Base-by-base conservation (phyloP, 495 filamentous ascomycete species). In the Lasiosphaeria miniovina region DNA sequence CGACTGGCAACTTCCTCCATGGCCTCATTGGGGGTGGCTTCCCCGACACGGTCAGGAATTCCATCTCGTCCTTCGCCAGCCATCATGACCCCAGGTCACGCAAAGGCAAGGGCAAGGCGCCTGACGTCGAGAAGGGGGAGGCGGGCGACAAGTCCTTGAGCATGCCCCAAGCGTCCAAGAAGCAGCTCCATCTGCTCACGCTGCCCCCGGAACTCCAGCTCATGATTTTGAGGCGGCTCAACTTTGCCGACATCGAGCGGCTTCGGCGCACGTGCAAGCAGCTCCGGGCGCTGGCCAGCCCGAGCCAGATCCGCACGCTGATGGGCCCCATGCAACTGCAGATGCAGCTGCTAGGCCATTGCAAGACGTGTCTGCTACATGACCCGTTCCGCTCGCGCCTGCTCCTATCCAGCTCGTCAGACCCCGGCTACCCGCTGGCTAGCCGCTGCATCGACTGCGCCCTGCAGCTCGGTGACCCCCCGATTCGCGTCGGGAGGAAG, bases 171-270 rank as follows among this genome's bases (percentile, higher is more conserved):
- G n/a, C 9, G 38, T 0, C 17, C 40, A n/a, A 9, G 15, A 43
- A 46, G 43, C 65, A 62, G 4, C 59, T 57, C 4, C 57, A 55
- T 36, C 55, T 73, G 36, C 60, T 70, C 15, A 35, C 45, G 1
- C 57, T 76, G 4, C 72, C 71, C 4, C 52, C 53, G 10, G 74
- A 76, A 55, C 52, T 75, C 6, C 66, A 73, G n/a, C 63, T 72
- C 48, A 41, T 60, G 49, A 52, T 76, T 32, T 41, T 74, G 15
- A 55, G 49, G 2, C 61, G 62, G 12, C 55, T 72, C 34, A 46
- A 58, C 41, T 66, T 76, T 32, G 63, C 61, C 52, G 63, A 65
- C 53, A 63, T 72, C 5, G 52, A 67, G n/a, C 56, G 60, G 9
- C 67, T 76, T 34, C 67, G 72, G 6, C 40, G 55, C n/a, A 74